Conservation (phyloP, 768 basidiomycete species). For the Nevesoporus exiguus region DNA sequence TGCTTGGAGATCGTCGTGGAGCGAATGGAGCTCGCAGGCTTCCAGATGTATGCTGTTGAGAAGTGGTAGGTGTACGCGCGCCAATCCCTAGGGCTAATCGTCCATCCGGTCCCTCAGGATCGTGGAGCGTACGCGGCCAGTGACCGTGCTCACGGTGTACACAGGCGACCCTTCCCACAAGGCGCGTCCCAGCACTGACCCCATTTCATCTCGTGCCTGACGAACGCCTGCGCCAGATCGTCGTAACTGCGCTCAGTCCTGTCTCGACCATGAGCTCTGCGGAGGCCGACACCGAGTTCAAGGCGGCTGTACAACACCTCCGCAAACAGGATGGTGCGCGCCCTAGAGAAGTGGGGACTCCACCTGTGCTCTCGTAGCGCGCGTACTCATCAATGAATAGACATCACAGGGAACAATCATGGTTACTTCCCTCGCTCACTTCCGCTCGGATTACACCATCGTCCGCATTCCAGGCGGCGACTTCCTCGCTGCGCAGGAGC, state of each 20-base stretch:
- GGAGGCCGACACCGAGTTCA: constrained; percentile 56
- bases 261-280: constrained; percentile 37
- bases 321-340: constrained; percentile 64
- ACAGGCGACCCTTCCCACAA: constrained; percentile 73
- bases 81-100: neutral
- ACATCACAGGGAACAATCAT: constrained; percentile 68
- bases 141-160: constrained; percentile 66
- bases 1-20: constrained; percentile 50
- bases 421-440: constrained; percentile 82
- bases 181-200: constrained; percentile 31
- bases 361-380: neutral
- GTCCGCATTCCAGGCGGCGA: constrained; percentile 70
- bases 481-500: constrained; percentile 58
- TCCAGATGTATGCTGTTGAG: constrained; percentile 85
- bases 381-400: constrained; percentile 29
- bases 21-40: constrained; percentile 48
- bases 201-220: constrained; percentile 11
- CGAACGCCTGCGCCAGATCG: constrained; percentile 42
- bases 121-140: constrained; percentile 57
- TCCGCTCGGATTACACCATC: constrained; percentile 84
- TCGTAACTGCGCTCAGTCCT: constrained; percentile 54
- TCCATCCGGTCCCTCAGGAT: constrained; percentile 43
- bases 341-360: constrained; percentile 54
- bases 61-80: constrained; percentile 57
- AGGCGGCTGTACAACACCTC: constrained; percentile 55